These are phyloP conservation scores for Aspergillus sparsus DNA, from an alignment of 495 filamentous ascomycete genomes.

Conservation along the genomic window DNA sequence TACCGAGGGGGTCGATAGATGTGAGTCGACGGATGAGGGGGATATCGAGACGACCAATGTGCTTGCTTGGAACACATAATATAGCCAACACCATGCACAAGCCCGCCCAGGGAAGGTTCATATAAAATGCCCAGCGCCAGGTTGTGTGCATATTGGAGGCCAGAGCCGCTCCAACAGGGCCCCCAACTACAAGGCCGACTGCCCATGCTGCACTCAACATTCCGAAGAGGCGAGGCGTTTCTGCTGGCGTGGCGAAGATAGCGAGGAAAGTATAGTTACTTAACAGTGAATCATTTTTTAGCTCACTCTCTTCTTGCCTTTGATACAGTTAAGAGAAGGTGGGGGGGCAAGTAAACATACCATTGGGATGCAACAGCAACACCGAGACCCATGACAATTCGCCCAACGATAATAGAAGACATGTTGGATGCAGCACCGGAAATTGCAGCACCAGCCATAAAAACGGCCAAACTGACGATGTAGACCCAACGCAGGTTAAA, in stretches of 20 bases:
- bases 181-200: constrained; percentile 45
- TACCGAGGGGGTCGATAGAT: constrained; percentile 25
- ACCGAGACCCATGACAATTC: constrained; percentile 37
- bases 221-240: constrained; percentile 48
- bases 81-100: constrained; percentile 49
- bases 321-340: neutral
- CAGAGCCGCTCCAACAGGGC: constrained; percentile 57
- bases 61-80: constrained; percentile 45
- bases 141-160: constrained; percentile 52
- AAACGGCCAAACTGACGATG: constrained; percentile 27
- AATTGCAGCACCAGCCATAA: constrained; percentile 36
- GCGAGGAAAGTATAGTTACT: constrained; percentile 43
- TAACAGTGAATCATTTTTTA: neutral
- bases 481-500: constrained; percentile 39
- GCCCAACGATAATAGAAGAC: constrained; percentile 34
- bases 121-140: constrained; percentile 66
- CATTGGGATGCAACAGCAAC: constrained; percentile 54
- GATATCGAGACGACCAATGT: constrained; percentile 10
- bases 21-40: constrained; percentile 8
- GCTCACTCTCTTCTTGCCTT: neutral
- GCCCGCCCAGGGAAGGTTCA: constrained; percentile 58
- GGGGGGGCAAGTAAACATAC: constrained; percentile 12
- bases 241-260: constrained; percentile 39
- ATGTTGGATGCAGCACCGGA: constrained; percentile 35
- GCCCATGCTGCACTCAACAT: constrained; percentile 41